phyloP scores from a whole-genome alignment of 2,329 filamentous ascomycete species.

The Phyllosticta citrichinensis region DNA sequence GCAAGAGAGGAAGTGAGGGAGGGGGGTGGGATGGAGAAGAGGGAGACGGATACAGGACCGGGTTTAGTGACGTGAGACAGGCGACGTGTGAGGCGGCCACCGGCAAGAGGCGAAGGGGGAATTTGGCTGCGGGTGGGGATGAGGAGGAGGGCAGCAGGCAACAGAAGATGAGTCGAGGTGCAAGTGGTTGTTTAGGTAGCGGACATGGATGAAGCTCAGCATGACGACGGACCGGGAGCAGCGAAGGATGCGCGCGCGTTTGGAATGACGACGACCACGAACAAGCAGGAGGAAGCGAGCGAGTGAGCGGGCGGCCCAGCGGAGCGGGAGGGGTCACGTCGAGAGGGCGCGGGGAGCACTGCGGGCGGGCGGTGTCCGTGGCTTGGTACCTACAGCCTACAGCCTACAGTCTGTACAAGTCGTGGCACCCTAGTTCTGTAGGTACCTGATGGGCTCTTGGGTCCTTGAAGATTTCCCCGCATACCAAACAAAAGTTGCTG shows the following conservation, averaged over 20 bases:
- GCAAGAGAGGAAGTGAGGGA: neutral
- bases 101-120: neutral
- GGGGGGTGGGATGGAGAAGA: neutral
- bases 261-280: slow-evolving; percentile 5
- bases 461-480: too few species aligned
- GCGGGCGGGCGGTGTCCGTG: neutral
- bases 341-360: neutral
- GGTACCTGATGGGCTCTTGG: too few species aligned
- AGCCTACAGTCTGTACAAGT: too few species aligned
- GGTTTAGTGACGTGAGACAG: neutral
- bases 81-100: slow-evolving; percentile 1
- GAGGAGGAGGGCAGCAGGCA: neutral
- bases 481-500: too few species aligned
- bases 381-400: neutral
- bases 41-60: neutral
- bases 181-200: neutral
- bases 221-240: slow-evolving; percentile 1
- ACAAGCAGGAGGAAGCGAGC: neutral
- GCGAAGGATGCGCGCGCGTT: neutral
- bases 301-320: neutral
- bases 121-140: neutral
- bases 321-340: neutral
- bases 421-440: too few species aligned
- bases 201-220: neutral
- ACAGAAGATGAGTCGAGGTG: neutral